Base-by-base conservation (phyloP, 2,329 filamentous ascomycete genomes). In the Cladosporium sp. region DNA sequence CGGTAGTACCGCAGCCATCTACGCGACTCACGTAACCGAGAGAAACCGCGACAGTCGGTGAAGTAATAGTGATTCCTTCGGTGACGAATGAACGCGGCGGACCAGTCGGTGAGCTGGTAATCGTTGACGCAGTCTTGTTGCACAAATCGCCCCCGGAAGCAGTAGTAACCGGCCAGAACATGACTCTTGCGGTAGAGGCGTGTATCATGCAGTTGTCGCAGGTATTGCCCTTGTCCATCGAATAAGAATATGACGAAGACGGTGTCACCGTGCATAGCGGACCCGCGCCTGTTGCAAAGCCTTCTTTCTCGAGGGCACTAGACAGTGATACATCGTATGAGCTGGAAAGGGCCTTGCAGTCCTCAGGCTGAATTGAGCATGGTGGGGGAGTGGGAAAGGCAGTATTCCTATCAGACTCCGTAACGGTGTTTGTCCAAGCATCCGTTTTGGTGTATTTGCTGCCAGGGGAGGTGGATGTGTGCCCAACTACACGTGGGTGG, bases 111-210 rank as follows among this genome's bases (percentile, higher is more conserved):
- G 53, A 52, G 15, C 46, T 40, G 27, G 52, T 27, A 11, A 57
- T 55, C 2, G 55, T 54, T 12, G 41, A 43, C 8, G 49, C 51
- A 15, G 46, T 36, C 3, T 48, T 50, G 19, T 53, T 47, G 51
- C 49, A 52, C 30, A 43, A 16, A 20, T 55, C 36, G n/a, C 51
- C 51, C 11, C 33, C 39, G n/a, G 27, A 18, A 7, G 38, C 49
- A 18, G 43, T 53, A 19, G 49, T 53, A n/a, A 60, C 50, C 3
- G 58, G 58, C 58, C 58, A 60, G 38, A 57, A 60, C 25, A 60
- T 49, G 4, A 60, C 46, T 32, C 50, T 42, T 8, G 52, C 55
- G 12, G 47, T 46, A 3, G 41, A 48, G 1, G 45, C 57, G 6
- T 50, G 45, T 15, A 59, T 53, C 30, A 43, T 29, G 33, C 54